Evolutionary conservation across 176 grass and related monocot species (phyloP), one percentile per base, ranked within the genome.

Genomic region (Canna indica): DNA sequence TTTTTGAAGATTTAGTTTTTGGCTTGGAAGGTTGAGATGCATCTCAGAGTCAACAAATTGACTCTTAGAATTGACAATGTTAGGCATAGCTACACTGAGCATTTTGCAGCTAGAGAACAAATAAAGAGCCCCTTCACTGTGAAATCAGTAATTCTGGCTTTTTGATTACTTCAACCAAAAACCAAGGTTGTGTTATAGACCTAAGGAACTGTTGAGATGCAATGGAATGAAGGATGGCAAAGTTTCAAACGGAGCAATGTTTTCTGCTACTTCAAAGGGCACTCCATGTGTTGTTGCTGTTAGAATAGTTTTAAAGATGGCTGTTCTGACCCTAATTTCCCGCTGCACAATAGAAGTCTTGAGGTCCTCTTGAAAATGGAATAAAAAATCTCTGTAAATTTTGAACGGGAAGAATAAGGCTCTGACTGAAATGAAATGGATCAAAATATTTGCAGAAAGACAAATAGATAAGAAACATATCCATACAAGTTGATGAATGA

Each of bases 61-160:
- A 44, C 66, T 41, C 28, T 52, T 67, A 67, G 45, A 10, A 26
- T 46, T 53, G 33, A 66, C 46, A 64, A 91, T 46, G 6, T 41
- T 36, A 64, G 72, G 65, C 81, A 86, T 81, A 65, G 56, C 38
- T 56, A 72, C 46, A 75, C 78, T 73, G 47, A 27, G 29, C 72
- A 73, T 59, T 48, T 32, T 34, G 17, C 63, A 3, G 4, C 24
- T 0, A n/a, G 7, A 0, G 13, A 64, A 22, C 15, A 22, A 4
- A 31, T 11, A 8, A 5, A 10, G 32, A n/a, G 2, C 22, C 32
- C n/a, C 5, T 10, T 20, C 17, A 13, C 0, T 36, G 5, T 36
- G 26, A 15, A 61, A 61, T 26, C 1, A 35, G 61, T 7, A 36
- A n/a, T 9, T 26, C 54, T 58, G 7, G 7, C 24, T 1, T 7